Base-by-base conservation (phyloP, 371 early-diverging fungal species). In the Mucor velutinosus region DNA sequence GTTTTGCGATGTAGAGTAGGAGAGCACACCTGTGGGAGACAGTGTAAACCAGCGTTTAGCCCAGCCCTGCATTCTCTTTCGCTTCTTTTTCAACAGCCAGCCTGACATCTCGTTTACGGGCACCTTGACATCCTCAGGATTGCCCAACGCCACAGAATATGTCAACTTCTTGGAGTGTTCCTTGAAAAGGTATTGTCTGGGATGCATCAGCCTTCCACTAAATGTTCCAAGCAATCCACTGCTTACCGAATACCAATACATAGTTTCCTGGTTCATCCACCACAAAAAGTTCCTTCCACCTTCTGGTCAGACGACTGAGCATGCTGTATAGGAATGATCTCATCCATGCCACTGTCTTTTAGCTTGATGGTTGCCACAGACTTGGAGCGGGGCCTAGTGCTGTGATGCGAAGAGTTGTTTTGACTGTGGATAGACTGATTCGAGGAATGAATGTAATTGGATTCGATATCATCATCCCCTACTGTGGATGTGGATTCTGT, bases 151-250 rank as follows among this genome's bases (percentile, higher is more conserved):
- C 30, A 97, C 96, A 61, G 92, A 92, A 65, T 94, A 95, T 15
- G 94, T 92, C 60, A 97, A 76, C 19, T 88, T 87, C 80, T 97
- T 97, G 19, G 96, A 90, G 97, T 97, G 71, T 93, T 94, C 60
- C 93, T 90, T 6, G 97, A 96, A 75, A 93, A 96, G 4, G 94
- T 89, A 72, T 97, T 97, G 75, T 97, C 97, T 90, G 66, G 8
- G 5, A 4, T 29, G n/a, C 5, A 1, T 37, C 12, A 56, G 49
- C 12, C 12, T 19, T 17, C 23, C 37, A 7, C n/a, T 47, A 8
- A 12, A 15, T 23, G 11, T 8, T 11, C 35, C 23, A 17, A 14
- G 0, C 3, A 35, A 7, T 3, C 17, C 19, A 8, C 32, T 25
- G 0, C 32, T 61, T 81, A 78, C 82, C 82, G 73, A 82, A 82